Evolutionary conservation across 257 asterid genomes (phyloP), one percentile per base, ranked within the genome.

Genomic region (Cynanchum wilfordii): DNA sequence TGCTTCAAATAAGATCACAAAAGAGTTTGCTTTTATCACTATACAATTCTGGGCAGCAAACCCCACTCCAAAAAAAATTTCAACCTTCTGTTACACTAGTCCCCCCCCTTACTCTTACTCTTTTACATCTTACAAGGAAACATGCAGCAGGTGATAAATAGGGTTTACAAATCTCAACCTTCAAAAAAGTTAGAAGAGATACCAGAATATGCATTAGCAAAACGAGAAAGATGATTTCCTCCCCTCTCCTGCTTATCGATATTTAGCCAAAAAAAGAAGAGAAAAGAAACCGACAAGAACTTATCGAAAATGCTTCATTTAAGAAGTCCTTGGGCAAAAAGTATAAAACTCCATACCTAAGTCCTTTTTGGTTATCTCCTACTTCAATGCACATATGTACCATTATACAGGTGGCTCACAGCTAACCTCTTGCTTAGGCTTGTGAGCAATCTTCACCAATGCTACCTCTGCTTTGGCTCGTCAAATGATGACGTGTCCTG

Each of bases 391-490:
- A 75, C 74, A 75, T 57, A 47, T 60, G 63, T 59, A 71, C 52
- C 11, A 36, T 8, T 60, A 1, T 60, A 36, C 56, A 52, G 73
- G 36, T 70, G 66, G 44, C 52, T 40, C 54, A 29, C 72, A 42
- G 55, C 77, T 22, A 47, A 36, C 6, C 69, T 42, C 69, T 42
- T 58, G 49, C 1, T 20, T 13, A 20, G 62, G 62, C 44, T 16
- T 30, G 55, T 49, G 50, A 33, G 56, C 56, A 69, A 60, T 68
- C 60, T 66, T 65, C 24, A 68, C 69, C 30, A 42, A 66, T 45
- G 68, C 70, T 78, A 80, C 76, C 81, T 78, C 74, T 66, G 58
- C 73, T 78, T 77, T 63, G 45, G 49, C 71, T 76, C 76, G 19
- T 72, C 74, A 56, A 20, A 71, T 11, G 63, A 33, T 59, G 63